These are phyloP conservation scores for Talaromyces sp. DNA, from an alignment of 2,329 filamentous ascomycete genomes.

Conservation along the genomic window DNA sequence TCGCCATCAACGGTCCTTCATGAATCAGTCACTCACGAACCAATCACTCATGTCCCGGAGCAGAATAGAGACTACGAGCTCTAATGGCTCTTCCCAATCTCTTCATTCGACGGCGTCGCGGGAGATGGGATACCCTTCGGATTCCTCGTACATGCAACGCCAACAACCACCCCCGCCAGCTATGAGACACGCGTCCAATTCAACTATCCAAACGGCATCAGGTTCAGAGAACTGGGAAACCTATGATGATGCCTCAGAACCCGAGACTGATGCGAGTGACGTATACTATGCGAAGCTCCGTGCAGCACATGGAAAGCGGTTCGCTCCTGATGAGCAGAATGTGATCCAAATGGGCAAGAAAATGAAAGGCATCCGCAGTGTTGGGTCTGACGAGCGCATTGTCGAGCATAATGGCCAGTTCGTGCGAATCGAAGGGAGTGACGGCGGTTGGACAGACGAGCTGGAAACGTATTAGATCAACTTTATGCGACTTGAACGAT, in stretches of 20 bases:
- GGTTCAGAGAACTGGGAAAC: conserved; percentile 98
- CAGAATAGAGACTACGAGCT: conserved; percentile 29
- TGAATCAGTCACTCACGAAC: conserved; percentile 41
- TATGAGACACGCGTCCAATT: conserved; percentile 65
- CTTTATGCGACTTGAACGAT: conserved; percentile 8
- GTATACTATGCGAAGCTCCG: conserved; percentile 74
- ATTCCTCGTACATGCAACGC: conserved; percentile 28
- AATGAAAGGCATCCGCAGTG: conserved; percentile 10
- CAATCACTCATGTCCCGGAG: conserved; percentile 34
- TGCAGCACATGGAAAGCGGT: conserved; percentile 61
- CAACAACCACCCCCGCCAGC: conserved; percentile 28
- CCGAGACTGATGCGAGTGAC: conserved; percentile 67
- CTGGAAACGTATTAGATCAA: conserved; percentile 34
- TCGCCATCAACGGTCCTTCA: conserved; percentile 41
- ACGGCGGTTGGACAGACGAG: conserved; percentile 51
- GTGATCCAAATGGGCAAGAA: conserved; percentile 35
- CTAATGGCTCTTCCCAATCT: conserved; percentile 37
- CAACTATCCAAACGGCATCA: conserved; percentile 59
- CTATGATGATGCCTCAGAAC: conserved; percentile 76
- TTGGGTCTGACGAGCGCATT: conserved; percentile 29
- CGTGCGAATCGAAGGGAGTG: conserved; percentile 44
- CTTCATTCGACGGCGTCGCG: conserved; percentile 34
- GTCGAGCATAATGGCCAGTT: conserved; percentile 38
- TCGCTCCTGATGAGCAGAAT: conserved; percentile 36
- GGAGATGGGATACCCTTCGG: conserved; percentile 27